Evolutionary conservation across 2,329 filamentous ascomycete species (phyloP), one percentile per base, ranked within the genome.

Genomic region (Leptographium lundbergii): DNA sequence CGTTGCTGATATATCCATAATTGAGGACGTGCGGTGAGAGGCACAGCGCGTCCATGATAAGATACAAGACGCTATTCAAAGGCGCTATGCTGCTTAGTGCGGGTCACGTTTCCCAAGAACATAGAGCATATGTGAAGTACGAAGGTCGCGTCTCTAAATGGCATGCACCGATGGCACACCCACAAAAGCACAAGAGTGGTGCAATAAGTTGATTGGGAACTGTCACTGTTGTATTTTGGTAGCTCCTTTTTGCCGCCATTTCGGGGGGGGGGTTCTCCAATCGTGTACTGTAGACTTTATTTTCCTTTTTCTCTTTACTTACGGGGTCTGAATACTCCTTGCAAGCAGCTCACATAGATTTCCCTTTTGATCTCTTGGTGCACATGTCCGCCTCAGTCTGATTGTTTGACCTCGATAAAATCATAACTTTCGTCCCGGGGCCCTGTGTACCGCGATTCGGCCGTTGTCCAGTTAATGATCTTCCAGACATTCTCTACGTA

Each of bases 401-500:
- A 61, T 14, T 60, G 6, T 11, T 52, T 56, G 48, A 61, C 74
- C 60, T 70, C 71, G 53, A 78, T 68, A 9, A 71, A 66, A 63
- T 72, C 71, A 67, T 77, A 77, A 1, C 69, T 71, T 58, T 77
- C 74, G 13, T 77, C 76, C 5, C 70, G 69, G 7, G 63, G 71
- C 1, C 80, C 80, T 1, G 71, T 65, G 69, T 81, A 89, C 29
- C 87, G 78, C 59, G 76, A 71, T 73, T 88, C 86, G 1, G 82
- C 80, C 7, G 79, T 83, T 70, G 84, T 82, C 87, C 87, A 91
- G 73, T 89, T 90, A 67, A 91, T 83, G 36, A 91, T 81, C 34
- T 83, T 82, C 87, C 87, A 91, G 64, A 90, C 87, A 61, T 86
- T 86, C 61, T 87, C 81, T 6, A 89, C 79, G 65, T 91, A 91